Conservation (phyloP, 768 basidiomycete genomes). For the Trametes cinnabarina region DNA sequence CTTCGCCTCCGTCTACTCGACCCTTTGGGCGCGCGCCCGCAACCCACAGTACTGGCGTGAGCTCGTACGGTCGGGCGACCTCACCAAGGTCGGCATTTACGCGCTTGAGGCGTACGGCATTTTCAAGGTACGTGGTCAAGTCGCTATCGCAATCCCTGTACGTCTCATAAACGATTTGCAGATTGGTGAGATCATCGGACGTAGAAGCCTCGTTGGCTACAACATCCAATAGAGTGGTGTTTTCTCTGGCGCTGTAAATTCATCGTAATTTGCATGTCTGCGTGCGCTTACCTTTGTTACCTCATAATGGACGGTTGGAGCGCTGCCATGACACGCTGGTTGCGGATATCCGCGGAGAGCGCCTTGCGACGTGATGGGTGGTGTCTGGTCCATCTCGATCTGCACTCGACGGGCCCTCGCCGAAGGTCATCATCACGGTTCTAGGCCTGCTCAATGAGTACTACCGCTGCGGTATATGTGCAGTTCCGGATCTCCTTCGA, state of each 20-base stretch:
- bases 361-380: too few relatives aligned
- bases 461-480: too few relatives aligned
- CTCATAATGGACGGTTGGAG: not conserved
- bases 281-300: not conserved
- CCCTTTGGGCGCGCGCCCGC: conserved; percentile 60
- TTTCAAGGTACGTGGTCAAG: conserved; percentile 62
- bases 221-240: conserved; percentile 41
- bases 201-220: conserved; percentile 79
- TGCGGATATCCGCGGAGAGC: too few relatives aligned
- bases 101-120: conserved; percentile 87
- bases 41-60: conserved; percentile 62
- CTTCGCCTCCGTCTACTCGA: conserved; percentile 57
- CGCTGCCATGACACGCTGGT: too few relatives aligned
- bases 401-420: too few relatives aligned
- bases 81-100: conserved; percentile 67
- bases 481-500: too few relatives aligned
- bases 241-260: not conserved
- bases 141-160: not conserved
- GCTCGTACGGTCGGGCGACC: conserved; percentile 59
- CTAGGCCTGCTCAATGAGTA: too few relatives aligned
- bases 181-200: conserved; percentile 87
- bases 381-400: too few relatives aligned
- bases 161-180: conserved; percentile 27
- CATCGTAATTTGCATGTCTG: conserved; percentile 6
- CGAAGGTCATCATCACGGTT: too few relatives aligned